Evolutionary conservation across 495 filamentous ascomycete species (phyloP), one percentile per base, ranked within the genome.

Genomic region (Friedmanniomyces simplex): DNA sequence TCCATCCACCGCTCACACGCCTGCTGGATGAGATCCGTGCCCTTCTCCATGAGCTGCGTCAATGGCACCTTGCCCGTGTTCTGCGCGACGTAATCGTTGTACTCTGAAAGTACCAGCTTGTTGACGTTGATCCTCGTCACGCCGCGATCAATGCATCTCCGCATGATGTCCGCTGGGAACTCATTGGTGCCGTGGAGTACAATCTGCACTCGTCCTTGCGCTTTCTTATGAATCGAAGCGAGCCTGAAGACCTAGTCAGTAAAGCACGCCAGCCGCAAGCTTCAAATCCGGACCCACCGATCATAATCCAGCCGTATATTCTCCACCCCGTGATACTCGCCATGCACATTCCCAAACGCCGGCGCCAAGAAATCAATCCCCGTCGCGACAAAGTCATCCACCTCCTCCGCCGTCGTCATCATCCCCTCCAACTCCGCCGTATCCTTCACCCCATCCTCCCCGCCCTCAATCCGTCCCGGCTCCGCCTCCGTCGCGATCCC

Each of bases 341-440:
- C 88, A 73, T 91, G 87, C 41, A 94, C 84, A 67, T 91, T 91
- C 2, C 87, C 88, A 70, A 94, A 91, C 12, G 87, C 86, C 0
- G 88, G 88, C 13, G 87, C 88, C n/a, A 91, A 69, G 80, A 85
- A 88, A 68, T 90, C 85, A 59, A 91, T 89, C 0, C 88, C 88
- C 26, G 85, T 88, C 11, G 74, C 77, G 0, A 88, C 84, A 68
- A 91, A 91, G 69, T 86, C 81, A 66, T 79, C 71, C 39, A 84
- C 86, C 69, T 91, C 81, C 67, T 87, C 85, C 0, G 85, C 81
- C 0, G 82, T 89, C 18, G 88, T 94, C 63, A 91, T 65, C 52
- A 90, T 55, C 0, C 79, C 86, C 67, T 87, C 85, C 25, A 91
- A 67, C 62, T 88, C 87, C 0, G 71, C 82, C 37, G 86, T 89